Base-by-base conservation (phyloP, 345 rosid species). In the Citrus reticulata region DNA sequence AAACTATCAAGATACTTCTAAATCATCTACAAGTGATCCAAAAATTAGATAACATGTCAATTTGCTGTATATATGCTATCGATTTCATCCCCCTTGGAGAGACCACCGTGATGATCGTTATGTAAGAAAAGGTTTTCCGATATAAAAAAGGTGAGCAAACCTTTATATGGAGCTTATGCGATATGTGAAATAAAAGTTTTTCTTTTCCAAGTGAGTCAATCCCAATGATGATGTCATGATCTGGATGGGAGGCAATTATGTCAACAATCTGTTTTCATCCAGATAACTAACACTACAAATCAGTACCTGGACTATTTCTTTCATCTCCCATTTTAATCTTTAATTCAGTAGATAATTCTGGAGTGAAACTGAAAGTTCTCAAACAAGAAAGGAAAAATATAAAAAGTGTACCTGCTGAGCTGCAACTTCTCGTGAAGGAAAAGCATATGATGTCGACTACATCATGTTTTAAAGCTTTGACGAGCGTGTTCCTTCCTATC, bases 121-220 rank as follows among this genome's bases (percentile, higher is more conserved):
- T 54, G 14, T 42, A 64, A 34, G 64, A 30, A 54, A 6, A 20
- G 4, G 29, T 27, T 64, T 64, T 76, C 30, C 10, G 3, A 29
- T 55, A 37, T 14, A 49, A 34, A n/a, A 46, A 40, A 19, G 35
- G 22, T 39, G 46, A 65, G 22, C 81, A 70, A 22, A 88, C 96
- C 93, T 94, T 94, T 66, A 76, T 82, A 25, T 90, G 81, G 24
- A 94, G 92, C 78, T 76, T 63, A 17, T 69, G 85, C 3, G 93
- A 83, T 74, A 94, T 82, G 63, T 87, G 86, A 80, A 90, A 68
- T 58, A 93, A 83, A 54, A 93, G 87, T 14, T 95, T 86, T 83
- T 95, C 97, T 70, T 93, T 95, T 30, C 98, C 98, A 82, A 93
- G 74, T 19, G 86, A 76, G 77, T 91, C 93, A 68, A 93, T 70